Evolutionary conservation across 2,329 filamentous ascomycete genomes (phyloP).

Genomic region (Penicillium crustosum): DNA sequence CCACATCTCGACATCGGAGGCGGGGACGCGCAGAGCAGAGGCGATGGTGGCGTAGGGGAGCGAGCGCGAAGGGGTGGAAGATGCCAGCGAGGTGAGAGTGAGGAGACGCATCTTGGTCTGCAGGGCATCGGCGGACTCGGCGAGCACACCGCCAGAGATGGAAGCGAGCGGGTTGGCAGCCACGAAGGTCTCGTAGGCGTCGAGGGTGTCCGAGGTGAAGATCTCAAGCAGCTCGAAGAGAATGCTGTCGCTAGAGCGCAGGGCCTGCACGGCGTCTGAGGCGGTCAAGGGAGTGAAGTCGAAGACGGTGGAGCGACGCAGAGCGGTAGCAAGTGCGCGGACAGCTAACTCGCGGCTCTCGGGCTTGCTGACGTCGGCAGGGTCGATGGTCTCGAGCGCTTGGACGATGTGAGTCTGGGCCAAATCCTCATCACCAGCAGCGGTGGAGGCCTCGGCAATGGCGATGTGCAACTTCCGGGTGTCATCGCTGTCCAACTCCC

Average conservation of each 20-base stretch:
- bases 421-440: constrained; percentile 74
- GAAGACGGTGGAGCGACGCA: constrained; percentile 65
- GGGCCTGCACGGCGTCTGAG: constrained; percentile 77
- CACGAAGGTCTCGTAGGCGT: constrained; percentile 94
- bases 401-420: constrained; percentile 71
- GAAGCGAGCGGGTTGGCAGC: constrained; percentile 53
- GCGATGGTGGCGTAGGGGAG: constrained; percentile 85
- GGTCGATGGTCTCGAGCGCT: constrained; percentile 74
- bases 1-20: constrained; percentile 93
- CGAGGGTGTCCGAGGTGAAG: constrained; percentile 89
- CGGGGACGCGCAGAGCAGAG: constrained; percentile 77
- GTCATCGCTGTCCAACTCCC: constrained; percentile 80
- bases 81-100: constrained; percentile 86
- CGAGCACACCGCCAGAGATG: constrained; percentile 82
- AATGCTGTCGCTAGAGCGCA: constrained; percentile 77
- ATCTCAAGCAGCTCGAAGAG: constrained; percentile 93
- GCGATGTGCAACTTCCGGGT: constrained; percentile 81
- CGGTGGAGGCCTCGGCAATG: constrained; percentile 75
- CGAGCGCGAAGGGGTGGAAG: constrained; percentile 77
- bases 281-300: constrained; percentile 72
- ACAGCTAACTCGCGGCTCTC: constrained; percentile 61
- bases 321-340: constrained; percentile 65
- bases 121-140: constrained; percentile 72
- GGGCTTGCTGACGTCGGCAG: constrained; percentile 53
- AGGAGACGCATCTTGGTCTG: constrained; percentile 95